Evolutionary conservation across 768 basidiomycete species (phyloP).

Genomic region (Albatrellus ellisii): DNA sequence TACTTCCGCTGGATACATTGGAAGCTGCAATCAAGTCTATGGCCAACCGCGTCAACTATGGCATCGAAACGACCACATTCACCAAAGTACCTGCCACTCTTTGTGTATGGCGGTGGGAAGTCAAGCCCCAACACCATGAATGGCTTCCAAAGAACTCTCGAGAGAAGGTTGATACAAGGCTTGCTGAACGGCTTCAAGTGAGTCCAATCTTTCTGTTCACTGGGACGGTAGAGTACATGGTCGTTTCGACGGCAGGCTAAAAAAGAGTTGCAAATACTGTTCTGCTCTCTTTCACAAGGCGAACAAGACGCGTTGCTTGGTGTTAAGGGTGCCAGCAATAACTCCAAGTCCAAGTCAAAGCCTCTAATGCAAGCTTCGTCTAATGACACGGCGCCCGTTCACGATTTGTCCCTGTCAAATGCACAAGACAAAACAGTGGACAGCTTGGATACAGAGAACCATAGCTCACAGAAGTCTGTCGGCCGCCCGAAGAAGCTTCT

Average conservation of each 20-base stretch:
- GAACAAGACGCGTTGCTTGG: constrained; percentile 46
- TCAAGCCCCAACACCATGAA: constrained; percentile 38
- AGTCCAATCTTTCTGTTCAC: constrained; percentile 11
- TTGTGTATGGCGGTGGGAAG: constrained; percentile 83
- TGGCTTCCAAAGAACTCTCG: constrained; percentile 57
- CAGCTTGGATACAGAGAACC: constrained; percentile 24
- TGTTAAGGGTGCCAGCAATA: constrained; percentile 25
- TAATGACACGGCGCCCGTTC: constrained; percentile 2
- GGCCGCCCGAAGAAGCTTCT: constrained; percentile 35
- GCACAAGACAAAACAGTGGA: constrained; percentile 18
- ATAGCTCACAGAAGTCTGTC: constrained; percentile 15
- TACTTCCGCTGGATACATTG: constrained; percentile 33
- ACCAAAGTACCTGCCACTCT: constrained; percentile 48
- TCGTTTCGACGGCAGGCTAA: constrained; percentile 34
- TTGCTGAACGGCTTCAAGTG: constrained; percentile 55
- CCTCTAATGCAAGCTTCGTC: constrained; percentile 6
- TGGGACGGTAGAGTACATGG: neutral
- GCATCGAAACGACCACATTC: constrained; percentile 41
- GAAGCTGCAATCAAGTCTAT: constrained; percentile 53
- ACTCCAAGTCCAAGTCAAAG: constrained; percentile 6
- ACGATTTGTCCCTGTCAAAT: constrained; percentile 1
- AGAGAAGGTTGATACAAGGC: constrained; percentile 48
- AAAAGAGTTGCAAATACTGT: constrained; percentile 36
- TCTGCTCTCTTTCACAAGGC: constrained; percentile 42
- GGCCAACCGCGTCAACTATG: constrained; percentile 69